Percentiles rank a stretch among this genome's conserved stretches.
These are phyloP conservation scores for Populus nigra DNA, from an alignment of 345 rosid genomes.

Conservation along the genomic window DNA sequence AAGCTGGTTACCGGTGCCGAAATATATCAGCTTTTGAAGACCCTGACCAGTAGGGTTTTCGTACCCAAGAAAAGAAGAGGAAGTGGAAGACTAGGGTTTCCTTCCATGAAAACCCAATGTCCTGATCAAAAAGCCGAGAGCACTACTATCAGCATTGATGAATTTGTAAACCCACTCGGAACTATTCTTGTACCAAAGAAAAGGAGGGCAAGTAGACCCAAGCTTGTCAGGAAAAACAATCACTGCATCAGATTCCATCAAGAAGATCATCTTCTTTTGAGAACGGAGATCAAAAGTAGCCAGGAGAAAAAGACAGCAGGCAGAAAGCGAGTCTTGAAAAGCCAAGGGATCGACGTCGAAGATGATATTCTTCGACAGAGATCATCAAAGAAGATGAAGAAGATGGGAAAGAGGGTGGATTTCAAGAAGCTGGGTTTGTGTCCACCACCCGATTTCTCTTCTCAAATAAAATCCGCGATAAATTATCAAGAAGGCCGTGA, in stretches of 20 bases:
- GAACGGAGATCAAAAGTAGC: background rate
- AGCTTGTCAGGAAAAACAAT: background rate
- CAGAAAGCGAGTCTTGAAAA: background rate
- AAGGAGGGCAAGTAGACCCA: background rate
- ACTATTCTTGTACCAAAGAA: background rate
- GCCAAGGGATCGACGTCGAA: background rate
- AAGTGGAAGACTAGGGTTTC: background rate
- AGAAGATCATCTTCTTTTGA: background rate
- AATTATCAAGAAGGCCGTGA: background rate
- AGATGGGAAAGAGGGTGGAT: background rate
- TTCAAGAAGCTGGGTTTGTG: background rate
- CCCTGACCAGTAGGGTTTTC: background rate
- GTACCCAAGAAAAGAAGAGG: background rate
- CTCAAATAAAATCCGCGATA: background rate
- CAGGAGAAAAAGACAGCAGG: background rate
- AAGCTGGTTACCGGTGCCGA: too few relatives aligned
- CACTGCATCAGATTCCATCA: background rate
- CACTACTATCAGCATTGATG: background rate
- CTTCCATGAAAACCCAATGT: background rate
- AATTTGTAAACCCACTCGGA: background rate
- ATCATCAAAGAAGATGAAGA: background rate
- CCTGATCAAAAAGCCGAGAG: background rate
- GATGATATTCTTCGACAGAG: background rate
- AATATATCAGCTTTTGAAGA: background rate
- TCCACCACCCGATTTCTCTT: background rate